Evolutionary conservation across 805 yeast genomes (phyloP).

Genomic region (Ogataea nakhonphanomensis): DNA sequence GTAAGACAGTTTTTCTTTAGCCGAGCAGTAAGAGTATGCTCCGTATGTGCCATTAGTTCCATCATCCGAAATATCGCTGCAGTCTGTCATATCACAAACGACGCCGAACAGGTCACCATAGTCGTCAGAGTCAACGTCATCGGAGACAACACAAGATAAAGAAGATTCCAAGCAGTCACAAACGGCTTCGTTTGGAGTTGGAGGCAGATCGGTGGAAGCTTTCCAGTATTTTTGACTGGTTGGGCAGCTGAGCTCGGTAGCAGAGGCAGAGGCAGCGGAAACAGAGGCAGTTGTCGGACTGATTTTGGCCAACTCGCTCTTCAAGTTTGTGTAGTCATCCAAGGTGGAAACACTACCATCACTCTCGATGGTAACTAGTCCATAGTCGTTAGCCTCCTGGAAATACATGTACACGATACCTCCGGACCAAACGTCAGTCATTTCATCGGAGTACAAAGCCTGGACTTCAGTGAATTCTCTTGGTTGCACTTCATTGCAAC

Average conservation of each 20-base stretch:
- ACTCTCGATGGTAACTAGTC: constrained; percentile 56
- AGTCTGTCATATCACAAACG: constrained; percentile 57
- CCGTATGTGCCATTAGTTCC: constrained; percentile 70
- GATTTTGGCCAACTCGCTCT: constrained; percentile 49
- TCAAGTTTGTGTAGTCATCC: constrained; percentile 55
- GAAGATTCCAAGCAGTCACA: constrained; percentile 61
- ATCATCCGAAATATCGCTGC: constrained; percentile 58
- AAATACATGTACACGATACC: constrained; percentile 92
- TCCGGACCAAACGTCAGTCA: constrained; percentile 93
- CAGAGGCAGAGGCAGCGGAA: constrained; percentile 35
- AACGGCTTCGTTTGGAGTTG: constrained; percentile 64
- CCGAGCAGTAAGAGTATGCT: constrained; percentile 66
- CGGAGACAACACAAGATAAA: constrained; percentile 56
- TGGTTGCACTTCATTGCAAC: constrained; percentile 74
- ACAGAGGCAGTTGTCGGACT: constrained; percentile 46
- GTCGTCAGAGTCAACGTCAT: constrained; percentile 47
- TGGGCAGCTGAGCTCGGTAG: constrained; percentile 45
- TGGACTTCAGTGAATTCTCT: constrained; percentile 74
- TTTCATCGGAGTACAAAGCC: constrained; percentile 59
- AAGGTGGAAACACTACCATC: constrained; percentile 52
- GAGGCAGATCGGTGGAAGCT: constrained; percentile 68
- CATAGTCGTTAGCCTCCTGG: constrained; percentile 79
- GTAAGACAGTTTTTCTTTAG: constrained; percentile 66
- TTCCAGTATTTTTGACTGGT: constrained; percentile 55
- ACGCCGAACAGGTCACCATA: constrained; percentile 57